phyloP scores from a whole-genome alignment of 306 rosid species.

The Hippophae tibetana region DNA sequence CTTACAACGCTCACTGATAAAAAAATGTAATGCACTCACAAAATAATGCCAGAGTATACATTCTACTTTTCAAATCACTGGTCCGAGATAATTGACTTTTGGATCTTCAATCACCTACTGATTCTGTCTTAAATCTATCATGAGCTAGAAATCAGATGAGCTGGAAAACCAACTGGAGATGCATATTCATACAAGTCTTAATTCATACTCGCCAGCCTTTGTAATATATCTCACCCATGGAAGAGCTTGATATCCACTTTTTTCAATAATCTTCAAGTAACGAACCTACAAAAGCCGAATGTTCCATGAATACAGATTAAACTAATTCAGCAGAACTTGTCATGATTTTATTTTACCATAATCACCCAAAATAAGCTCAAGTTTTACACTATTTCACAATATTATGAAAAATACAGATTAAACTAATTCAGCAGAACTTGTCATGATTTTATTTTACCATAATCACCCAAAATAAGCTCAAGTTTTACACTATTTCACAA shows the following conservation, averaged over 20 bases:
- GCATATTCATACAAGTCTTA: constrained; percentile 59
- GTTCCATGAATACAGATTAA: constrained; percentile 5
- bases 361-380: no score
- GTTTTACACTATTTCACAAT: no score
- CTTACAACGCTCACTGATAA: constrained; percentile 24
- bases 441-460: neutral
- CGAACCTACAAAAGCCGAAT: constrained; percentile 54
- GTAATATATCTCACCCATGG: constrained; percentile 99
- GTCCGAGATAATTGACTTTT: constrained; percentile 6
- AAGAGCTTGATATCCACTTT: constrained; percentile 96
- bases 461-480: no score
- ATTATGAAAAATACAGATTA: no score
- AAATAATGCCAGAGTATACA: constrained; percentile 24
- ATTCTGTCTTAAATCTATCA: constrained; percentile 10
- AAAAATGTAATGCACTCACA: constrained; percentile 24
- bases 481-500: no score
- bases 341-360: neutral
- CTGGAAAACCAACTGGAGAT: constrained; percentile 12
- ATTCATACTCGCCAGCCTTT: constrained; percentile 97
- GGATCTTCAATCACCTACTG: constrained; percentile 20
- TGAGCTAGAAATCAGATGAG: constrained; percentile 18
- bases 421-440: neutral
- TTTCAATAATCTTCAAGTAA: constrained; percentile 89
- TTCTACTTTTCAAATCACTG: neutral
- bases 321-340: neutral